Evolutionary conservation across 257 asterid species (phyloP).

Genomic region (Avicennia marina): DNA sequence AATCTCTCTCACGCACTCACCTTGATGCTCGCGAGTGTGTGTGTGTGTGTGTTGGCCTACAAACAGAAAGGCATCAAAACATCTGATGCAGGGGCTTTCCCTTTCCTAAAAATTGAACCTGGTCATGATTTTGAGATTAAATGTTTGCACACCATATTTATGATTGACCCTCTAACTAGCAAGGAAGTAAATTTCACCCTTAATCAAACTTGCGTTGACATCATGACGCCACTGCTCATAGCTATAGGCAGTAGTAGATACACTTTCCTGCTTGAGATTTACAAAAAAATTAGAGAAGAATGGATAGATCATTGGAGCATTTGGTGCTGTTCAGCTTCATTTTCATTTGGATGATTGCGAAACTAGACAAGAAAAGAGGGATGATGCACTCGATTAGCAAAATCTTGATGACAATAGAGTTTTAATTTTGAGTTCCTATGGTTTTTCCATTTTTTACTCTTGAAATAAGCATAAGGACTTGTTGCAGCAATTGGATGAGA

Average conservation of each 20-base stretch:
- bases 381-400: too few relatives aligned
- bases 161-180: slow-evolving; percentile 80
- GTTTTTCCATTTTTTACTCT: too few relatives aligned
- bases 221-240: slow-evolving; percentile 79
- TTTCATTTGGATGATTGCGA: slow-evolving; percentile 44
- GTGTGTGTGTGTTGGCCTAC: too few relatives aligned
- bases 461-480: too few relatives aligned
- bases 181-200: slow-evolving; percentile 81
- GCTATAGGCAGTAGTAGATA: slow-evolving; percentile 81
- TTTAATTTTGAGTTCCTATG: too few relatives aligned
- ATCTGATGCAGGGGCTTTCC: slow-evolving; percentile 59
- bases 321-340: slow-evolving; percentile 75
- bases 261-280: slow-evolving; percentile 89
- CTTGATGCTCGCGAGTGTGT: too few relatives aligned
- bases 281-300: slow-evolving; percentile 78
- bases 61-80: too few relatives aligned
- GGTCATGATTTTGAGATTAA: slow-evolving; percentile 82
- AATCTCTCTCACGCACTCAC: too few relatives aligned
- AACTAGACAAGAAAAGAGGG: slow-evolving; percentile 40
- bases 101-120: slow-evolving; percentile 89
- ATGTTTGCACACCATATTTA: slow-evolving; percentile 84
- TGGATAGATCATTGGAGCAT: slow-evolving; percentile 61
- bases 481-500: too few relatives aligned
- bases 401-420: too few relatives aligned
- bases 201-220: slow-evolving; percentile 74